A percentile compares a stretch with the other conserved stretches of the same genome.
Evolutionary conservation across 1,139 yeast genomes (phyloP).

Genomic region (Saccharomyces hybrid): DNA sequence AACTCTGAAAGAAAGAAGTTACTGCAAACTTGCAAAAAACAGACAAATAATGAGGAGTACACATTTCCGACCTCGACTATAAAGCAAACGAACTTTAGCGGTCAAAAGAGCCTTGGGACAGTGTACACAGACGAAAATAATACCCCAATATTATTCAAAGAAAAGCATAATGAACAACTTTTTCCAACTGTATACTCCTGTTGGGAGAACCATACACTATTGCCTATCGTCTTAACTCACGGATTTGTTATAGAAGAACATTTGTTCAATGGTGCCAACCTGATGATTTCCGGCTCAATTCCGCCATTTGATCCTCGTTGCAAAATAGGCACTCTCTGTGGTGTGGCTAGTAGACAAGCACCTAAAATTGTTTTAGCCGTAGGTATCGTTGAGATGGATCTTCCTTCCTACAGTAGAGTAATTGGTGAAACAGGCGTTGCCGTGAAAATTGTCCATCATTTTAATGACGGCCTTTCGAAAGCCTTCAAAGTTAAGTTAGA

Average conservation of each 20-base stretch:
- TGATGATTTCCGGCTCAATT: slow-evolving; percentile 86
- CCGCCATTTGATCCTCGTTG: slow-evolving; percentile 58
- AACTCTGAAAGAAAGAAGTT: slow-evolving; percentile 71
- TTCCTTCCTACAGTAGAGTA: slow-evolving; percentile 40
- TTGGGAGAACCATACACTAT: slow-evolving; percentile 60
- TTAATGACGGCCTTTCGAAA: slow-evolving; percentile 46
- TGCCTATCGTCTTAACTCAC: slow-evolving; percentile 67
- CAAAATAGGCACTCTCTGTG: slow-evolving; percentile 54
- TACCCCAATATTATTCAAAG: slow-evolving; percentile 65
- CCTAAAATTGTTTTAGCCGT: slow-evolving; percentile 69
- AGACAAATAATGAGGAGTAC: slow-evolving; percentile 43
- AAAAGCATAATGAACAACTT: slow-evolving; percentile 43
- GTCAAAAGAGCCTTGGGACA: slow-evolving; percentile 48
- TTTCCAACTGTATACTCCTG: slow-evolving; percentile 68
- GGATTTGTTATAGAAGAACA: slow-evolving; percentile 54
- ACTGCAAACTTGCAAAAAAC: slow-evolving; percentile 39
- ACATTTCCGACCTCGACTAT: slow-evolving; percentile 51
- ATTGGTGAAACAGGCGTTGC: slow-evolving; percentile 60
- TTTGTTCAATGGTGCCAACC: slow-evolving; percentile 69
- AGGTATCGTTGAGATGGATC: slow-evolving; percentile 55
- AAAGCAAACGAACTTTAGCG: slow-evolving; percentile 60
- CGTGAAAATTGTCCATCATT: slow-evolving; percentile 49
- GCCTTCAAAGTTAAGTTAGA: slow-evolving; percentile 41
- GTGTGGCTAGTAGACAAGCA: slow-evolving; percentile 51
- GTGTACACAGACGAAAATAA: slow-evolving; percentile 58